Percentiles rank a stretch among this genome's conserved stretches.
Evolutionary conservation across 2,329 filamentous ascomycete genomes (phyloP).

Genomic region (Claviceps maximensis): DNA sequence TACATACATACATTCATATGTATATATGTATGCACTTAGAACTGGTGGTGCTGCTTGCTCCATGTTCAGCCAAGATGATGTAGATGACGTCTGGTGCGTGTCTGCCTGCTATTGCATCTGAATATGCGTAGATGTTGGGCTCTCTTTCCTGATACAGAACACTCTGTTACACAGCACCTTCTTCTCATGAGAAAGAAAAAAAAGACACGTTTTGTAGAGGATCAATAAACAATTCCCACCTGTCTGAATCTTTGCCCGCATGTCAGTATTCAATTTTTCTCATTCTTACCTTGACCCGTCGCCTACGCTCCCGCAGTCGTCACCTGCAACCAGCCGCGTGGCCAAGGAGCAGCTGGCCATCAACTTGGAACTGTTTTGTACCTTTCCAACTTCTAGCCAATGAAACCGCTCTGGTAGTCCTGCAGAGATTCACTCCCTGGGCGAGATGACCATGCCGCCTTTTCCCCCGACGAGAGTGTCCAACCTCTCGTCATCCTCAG

Average conservation of each 20-base stretch:
- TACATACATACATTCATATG: too few relatives aligned
- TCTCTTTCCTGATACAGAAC: neutral
- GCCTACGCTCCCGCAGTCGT: neutral
- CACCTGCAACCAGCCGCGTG: neutral
- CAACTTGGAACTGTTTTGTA: neutral
- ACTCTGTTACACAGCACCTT: neutral
- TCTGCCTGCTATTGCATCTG: neutral
- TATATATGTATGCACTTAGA: too few relatives aligned
- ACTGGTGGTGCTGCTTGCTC: too few relatives aligned
- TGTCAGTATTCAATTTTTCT: neutral
- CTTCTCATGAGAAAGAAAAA: neutral
- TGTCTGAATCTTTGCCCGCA: neutral
- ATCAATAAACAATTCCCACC: neutral
- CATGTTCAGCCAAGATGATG: neutral
- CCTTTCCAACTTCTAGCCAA: neutral
- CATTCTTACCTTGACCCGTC: neutral
- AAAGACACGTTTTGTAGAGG: neutral
- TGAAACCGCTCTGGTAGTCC: neutral
- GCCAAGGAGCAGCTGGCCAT: neutral
- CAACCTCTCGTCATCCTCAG: constrained; percentile 7
- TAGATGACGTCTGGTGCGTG: neutral
- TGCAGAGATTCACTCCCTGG: neutral
- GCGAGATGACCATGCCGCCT: constrained; percentile 10
- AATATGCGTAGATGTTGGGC: neutral
- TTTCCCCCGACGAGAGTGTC: constrained; percentile 11